Conservation (phyloP, 257 asterid species). For the Avicennia marina region DNA sequence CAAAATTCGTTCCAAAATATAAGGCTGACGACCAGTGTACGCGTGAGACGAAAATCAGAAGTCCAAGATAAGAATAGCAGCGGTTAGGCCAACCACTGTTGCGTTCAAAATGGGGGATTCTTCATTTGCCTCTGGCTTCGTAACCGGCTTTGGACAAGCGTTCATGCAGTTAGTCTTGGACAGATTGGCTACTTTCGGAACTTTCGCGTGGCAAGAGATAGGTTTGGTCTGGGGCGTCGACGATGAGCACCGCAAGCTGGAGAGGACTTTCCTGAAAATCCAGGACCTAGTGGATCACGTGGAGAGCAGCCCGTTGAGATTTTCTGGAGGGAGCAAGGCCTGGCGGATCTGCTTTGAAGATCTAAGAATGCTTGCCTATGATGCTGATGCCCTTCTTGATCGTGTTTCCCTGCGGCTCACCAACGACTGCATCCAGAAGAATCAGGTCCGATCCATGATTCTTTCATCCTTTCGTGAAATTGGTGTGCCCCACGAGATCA, state of each 20-base stretch:
- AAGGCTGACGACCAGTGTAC: too few relatives aligned
- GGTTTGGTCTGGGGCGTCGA: slow-evolving; percentile 12
- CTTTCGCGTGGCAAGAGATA: background rate
- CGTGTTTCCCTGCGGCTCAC: slow-evolving; percentile 1
- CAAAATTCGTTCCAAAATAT: too few relatives aligned
- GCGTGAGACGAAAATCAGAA: too few relatives aligned
- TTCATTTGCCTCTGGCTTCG: background rate
- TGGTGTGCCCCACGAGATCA: slow-evolving; percentile 11
- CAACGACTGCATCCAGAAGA: background rate
- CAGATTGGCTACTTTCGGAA: background rate
- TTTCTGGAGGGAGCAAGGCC: background rate
- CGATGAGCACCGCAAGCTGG: slow-evolving; percentile 24
- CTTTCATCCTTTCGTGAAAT: slow-evolving; percentile 4
- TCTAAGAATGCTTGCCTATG: slow-evolving; percentile 2
- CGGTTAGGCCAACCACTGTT: too few relatives aligned
- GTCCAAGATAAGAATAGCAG: too few relatives aligned
- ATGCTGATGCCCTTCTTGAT: slow-evolving; percentile 14
- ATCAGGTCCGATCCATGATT: slow-evolving; percentile 14
- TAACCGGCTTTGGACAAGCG: slow-evolving; percentile 8
- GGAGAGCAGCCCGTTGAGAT: slow-evolving; percentile 4
- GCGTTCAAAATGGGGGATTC: too few relatives aligned
- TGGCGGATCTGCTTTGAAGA: slow-evolving; percentile 16
- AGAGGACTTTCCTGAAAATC: slow-evolving; percentile 14
- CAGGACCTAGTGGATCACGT: slow-evolving; percentile 16
- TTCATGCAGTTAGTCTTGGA: background rate